These are phyloP conservation scores for Coemansia sp. DNA, from an alignment of 192 early-diverging fungal species.

Conservation along the genomic window DNA sequence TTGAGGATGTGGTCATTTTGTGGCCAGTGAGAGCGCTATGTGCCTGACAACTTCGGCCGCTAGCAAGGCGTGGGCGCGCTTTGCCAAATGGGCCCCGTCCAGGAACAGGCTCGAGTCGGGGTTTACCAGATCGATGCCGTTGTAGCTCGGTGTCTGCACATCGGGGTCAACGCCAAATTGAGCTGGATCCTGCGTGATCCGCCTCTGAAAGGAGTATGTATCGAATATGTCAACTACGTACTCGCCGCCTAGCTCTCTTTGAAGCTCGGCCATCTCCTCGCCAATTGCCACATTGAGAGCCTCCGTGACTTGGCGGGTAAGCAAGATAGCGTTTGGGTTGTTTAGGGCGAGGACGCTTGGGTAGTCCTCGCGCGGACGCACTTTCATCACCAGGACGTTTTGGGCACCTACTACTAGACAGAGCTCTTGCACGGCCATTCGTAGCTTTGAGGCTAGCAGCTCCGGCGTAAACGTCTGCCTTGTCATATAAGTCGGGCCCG, in stretches of 20 bases:
- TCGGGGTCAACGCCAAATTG: slow-evolving; percentile 29
- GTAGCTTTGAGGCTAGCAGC: slow-evolving; percentile 24
- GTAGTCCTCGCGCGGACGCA: slow-evolving; percentile 44
- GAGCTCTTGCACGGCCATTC: slow-evolving; percentile 11
- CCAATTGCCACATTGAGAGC: slow-evolving; percentile 25
- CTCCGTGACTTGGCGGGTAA: slow-evolving; percentile 12
- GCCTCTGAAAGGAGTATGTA: slow-evolving; percentile 34
- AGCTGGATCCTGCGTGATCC: slow-evolving; percentile 4
- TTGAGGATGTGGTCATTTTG: not conserved
- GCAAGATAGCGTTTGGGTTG: slow-evolving; percentile 4
- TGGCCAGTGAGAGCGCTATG: slow-evolving; percentile 6
- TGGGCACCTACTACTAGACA: slow-evolving; percentile 15
- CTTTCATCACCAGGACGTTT: slow-evolving; percentile 40
- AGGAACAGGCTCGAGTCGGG: slow-evolving; percentile 32
- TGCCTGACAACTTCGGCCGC: slow-evolving; percentile 18
- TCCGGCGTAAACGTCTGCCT: slow-evolving; percentile 22
- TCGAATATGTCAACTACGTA: slow-evolving; percentile 29
- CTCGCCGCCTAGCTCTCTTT: slow-evolving; percentile 13
- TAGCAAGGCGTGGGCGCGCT: slow-evolving; percentile 36
- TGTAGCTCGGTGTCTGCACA: slow-evolving; percentile 10
- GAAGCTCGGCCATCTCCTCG: slow-evolving; percentile 15
- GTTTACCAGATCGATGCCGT: not conserved
- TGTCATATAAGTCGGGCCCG: slow-evolving; percentile 10
- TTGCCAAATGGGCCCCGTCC: slow-evolving; percentile 38
- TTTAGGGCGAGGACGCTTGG: slow-evolving; percentile 28